Evolutionary conservation across 2,329 filamentous ascomycete species (phyloP).

Genomic region (Diplodia corticola): DNA sequence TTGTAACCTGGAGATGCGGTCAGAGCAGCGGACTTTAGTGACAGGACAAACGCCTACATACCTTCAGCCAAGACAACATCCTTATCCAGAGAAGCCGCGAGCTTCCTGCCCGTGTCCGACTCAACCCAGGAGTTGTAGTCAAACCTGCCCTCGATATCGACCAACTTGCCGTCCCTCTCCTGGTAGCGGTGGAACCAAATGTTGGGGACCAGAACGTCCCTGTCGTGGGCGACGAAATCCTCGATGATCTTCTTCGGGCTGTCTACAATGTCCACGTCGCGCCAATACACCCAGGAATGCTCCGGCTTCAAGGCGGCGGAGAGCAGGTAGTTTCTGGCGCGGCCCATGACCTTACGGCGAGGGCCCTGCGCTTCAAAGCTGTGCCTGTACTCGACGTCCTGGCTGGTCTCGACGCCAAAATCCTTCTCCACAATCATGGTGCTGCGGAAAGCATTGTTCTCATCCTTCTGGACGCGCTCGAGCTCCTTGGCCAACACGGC

Average conservation of each 20-base stretch:
- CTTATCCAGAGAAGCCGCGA: slow-evolving; percentile 72
- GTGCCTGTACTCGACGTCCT: slow-evolving; percentile 81
- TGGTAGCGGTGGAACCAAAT: slow-evolving; percentile 95
- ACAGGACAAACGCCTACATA: slow-evolving; percentile 37
- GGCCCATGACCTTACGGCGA: slow-evolving; percentile 84
- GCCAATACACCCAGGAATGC: slow-evolving; percentile 98
- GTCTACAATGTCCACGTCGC: slow-evolving; percentile 94
- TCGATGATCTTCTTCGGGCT: slow-evolving; percentile 85
- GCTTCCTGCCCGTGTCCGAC: slow-evolving; percentile 76
- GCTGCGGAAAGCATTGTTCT: slow-evolving; percentile 81
- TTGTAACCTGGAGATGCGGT: slow-evolving; percentile 70
- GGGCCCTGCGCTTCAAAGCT: slow-evolving; percentile 85
- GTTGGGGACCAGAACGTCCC: slow-evolving; percentile 91
- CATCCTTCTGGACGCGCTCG: slow-evolving; percentile 78
- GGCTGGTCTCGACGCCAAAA: slow-evolving; percentile 73
- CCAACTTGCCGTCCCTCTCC: slow-evolving; percentile 59
- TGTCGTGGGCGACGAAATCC: slow-evolving; percentile 92
- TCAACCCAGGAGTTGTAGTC: slow-evolving; percentile 99
- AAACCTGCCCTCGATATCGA: slow-evolving; percentile 92
- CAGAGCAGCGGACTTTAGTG: background rate
- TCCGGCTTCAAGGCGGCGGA: slow-evolving; percentile 82
- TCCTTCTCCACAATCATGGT: slow-evolving; percentile 87
- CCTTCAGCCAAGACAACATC: slow-evolving; percentile 87
- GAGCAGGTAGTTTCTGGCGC: slow-evolving; percentile 88
- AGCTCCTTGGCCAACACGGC: slow-evolving; percentile 83